These are phyloP conservation scores for Ascochyta fabae DNA, from an alignment of 2,329 filamentous ascomycete species.

Conservation along the genomic window DNA sequence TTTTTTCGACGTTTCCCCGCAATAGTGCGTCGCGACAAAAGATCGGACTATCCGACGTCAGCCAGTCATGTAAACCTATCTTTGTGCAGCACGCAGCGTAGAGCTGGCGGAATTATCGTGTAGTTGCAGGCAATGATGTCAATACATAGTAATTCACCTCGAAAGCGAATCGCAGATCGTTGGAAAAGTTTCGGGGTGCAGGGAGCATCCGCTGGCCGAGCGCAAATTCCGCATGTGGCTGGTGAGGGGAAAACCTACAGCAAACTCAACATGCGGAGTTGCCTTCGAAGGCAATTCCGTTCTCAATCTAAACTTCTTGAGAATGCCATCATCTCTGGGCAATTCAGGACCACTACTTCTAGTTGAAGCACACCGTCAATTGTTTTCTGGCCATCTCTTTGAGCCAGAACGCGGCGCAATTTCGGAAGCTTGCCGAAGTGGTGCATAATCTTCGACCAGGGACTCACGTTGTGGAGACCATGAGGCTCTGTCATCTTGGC, in stretches of 20 bases:
- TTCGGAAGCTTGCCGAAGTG: background rate
- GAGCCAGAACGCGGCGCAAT: background rate
- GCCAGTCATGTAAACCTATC: too few relatives aligned
- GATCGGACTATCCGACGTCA: too few relatives aligned
- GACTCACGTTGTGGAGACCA: background rate
- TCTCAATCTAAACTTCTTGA: too few relatives aligned
- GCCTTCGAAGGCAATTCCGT: too few relatives aligned
- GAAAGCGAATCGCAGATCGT: background rate
- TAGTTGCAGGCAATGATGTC: background rate
- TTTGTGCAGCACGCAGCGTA: background rate
- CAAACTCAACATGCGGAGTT: background rate
- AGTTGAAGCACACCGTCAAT: too few relatives aligned
- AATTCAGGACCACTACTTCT: too few relatives aligned
- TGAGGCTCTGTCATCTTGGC: slow-evolving; percentile 5
- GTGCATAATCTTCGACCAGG: background rate
- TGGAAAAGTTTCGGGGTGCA: background rate
- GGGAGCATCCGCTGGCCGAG: background rate
- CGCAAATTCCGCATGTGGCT: background rate
- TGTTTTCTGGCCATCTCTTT: too few relatives aligned
- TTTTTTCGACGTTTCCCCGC: background rate
- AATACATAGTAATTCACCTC: background rate
- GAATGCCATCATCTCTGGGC: too few relatives aligned
- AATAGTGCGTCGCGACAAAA: too few relatives aligned
- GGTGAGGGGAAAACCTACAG: background rate
- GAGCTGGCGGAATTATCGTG: background rate